Base-by-base conservation (phyloP, 495 filamentous ascomycete species). In the Talaromyces nanjingensis region DNA sequence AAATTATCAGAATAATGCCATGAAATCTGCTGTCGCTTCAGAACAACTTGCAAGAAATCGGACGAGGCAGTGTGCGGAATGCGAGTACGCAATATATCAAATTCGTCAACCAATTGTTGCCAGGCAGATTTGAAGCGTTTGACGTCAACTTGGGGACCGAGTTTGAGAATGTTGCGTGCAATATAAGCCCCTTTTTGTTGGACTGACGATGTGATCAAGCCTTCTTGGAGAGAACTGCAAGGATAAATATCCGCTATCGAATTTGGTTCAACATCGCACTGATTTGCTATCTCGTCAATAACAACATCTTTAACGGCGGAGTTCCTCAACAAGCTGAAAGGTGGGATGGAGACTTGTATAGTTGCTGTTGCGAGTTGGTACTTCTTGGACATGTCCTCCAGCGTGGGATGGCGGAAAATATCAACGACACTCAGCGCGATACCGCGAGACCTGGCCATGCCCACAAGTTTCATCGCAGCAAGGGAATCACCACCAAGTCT, bases 221-320 rank as follows among this genome's bases (percentile, higher is more conserved):
- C 87, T 66, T 89, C 89, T 71, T 92, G 89, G 1, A 90, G 73
- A 11, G 89, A 81, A 5, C 84, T 89, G 75, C 87, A 90, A 6
- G 88, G 87, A 64, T 89, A 91, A 0, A 87, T 70, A 70, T 91
- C 81, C 0, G 56, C 31, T 11, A 89, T 76, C 0, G 71, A 62
- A 0, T 79, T 71, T 11, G 70, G 70, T 0, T 71, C 58, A 9
- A 86, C 65, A 6, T 58, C 25, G 56, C 83, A 87, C 42, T 75
- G 75, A 2, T 69, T 70, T 12, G 74, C 70, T 12, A 82, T 70
- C 22, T 86, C 82, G 1, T 79, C 70, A 25, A 85, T 20, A 4
- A 83, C 65, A 3, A 67, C 65, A 4, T 73, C 67, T 0, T 71
- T 47, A 3, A 66, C 16, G 2, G 70, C 59, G 7, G 66, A 69